Evolutionary conservation across 83 land plant species (phyloP), one percentile per base, ranked within the genome.

Genomic region (Picea mariana): DNA sequence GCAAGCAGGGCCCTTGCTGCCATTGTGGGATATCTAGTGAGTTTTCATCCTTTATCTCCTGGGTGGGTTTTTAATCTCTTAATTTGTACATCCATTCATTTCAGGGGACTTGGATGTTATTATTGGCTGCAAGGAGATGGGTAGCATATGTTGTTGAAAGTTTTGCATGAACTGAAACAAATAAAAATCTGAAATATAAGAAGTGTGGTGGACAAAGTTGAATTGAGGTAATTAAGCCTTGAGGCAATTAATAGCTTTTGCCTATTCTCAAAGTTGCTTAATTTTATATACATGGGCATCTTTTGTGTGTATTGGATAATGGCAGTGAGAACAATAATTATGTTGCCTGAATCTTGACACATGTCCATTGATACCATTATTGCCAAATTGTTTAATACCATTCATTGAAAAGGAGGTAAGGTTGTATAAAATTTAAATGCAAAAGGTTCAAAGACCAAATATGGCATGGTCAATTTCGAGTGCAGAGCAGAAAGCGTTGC

Each of bases 1-100:
- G 91, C 76, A 96, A 96, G 90, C 95, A 94, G 71, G 98, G 98
- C 52, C 98, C 98, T 87, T 96, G 98, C 90, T 88, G 85, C 87
- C 98, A 96, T 84, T 96, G 98, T 92, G 98, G 98, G 79, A 94
- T 94, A 86, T 91, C 98, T 80, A 96, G 98, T 96, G 94, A 91
- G 98, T 93, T 87, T 81, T 80, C 81, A 62, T 64, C 59, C 69
- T 77, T 47, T 62, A 72, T 82, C 73, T 75, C 47, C 65, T 62
- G 49, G 71, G 69, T 72, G 61, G 78, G 58, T 65, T 15, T 60
- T 34, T 80, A 20, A 61, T 64, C 24, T 64, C 67, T 20, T 64
- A 66, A 66, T 21, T 58, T 58, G 60, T 18, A 71, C n/a, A 18
- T 8, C 49, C 42, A 44, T 71, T 71, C 47, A 38, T 71, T 18